Base-by-base conservation (phyloP, 139 green algal genomes). In the Tetraselmis striata region DNA sequence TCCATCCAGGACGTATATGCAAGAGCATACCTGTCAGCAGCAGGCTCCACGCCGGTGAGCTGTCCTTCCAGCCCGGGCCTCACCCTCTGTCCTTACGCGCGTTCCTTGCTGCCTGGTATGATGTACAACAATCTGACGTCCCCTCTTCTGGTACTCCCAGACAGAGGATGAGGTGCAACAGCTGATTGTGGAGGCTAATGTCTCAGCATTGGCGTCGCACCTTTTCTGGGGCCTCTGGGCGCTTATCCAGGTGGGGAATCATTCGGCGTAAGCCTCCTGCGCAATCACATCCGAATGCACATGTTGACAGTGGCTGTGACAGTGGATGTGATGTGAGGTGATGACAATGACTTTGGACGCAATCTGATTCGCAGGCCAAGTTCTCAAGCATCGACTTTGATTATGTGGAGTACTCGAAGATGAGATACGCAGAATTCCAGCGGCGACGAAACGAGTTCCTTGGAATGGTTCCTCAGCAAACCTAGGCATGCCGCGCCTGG, bases 201-300 rank as follows among this genome's bases (percentile, higher is more conserved):
- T 92, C 2, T 98, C 90, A 82, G 85, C 94, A 0, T 88, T 98
- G 5, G 94, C 90, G 1, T 92, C 92, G 0, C 96, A 99, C 77
- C 79, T 94, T n/a, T 98, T 92, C 80, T 99, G 96, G 96, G 94
- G 92, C n/a, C 77, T 96, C 0, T 99, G 96, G 95, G 83, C 87
- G 0, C 81, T 97, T 27, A 86, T 98, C 1, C 95, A 98, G 83
- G 88, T 82, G 28, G n/a, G n/a, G n/a, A n/a, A n/a, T n/a, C n/a
- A 29, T 28, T 77, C 2, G 25, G n/a, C 22, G 23, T 77, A 77
- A n/a, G n/a, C 74, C 26, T 31, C 23, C 2, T 77, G n/a, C 25
- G n/a, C 23, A 77, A n/a, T n/a, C 5, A 77, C 25, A 77, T 31
- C 2, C 11, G 2, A 77, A 77, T 29, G 2, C 25, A n/a, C 74